Evolutionary conservation across 495 filamentous ascomycete genomes (phyloP), one percentile per base, ranked within the genome.

Genomic region (Friedmanniomyces simplex): DNA sequence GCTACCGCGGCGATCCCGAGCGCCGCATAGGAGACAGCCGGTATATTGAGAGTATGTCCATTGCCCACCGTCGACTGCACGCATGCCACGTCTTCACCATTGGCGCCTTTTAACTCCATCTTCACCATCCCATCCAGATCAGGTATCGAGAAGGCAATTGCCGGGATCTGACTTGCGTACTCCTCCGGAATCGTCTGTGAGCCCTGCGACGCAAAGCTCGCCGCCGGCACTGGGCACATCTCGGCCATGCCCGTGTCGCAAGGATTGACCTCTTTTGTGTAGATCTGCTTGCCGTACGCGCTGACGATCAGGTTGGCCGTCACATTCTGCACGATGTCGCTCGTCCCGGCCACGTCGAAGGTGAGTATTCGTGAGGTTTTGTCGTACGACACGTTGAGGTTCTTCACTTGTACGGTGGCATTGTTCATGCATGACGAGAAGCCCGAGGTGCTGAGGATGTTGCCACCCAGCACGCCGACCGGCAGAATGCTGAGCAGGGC

Each of bases 121-220:
- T 84, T 91, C 36, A 88, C 93, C 70, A 87, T 73, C 34, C 91
- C 91, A 46, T 91, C 89, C 53, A 98, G 81, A 72, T 98, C 89
- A 24, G 93, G 93, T 36, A 98, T 76, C 54, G 80, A 79, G 71
- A 97, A 98, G 3, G 93, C 93, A 61, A 98, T 95, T 0, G 83
- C 77, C 10, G 93, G 93, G 53, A 98, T 91, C 68, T 86, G 69
- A 55, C 74, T 78, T 18, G 85, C 84, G 67, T 82, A 89, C 41
- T 79, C 64, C 0, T 76, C 60, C 3, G 93, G 88, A 25, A 98
- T 86, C 12, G 66, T 57, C 66, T 90, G 82, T 0, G 66, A 68
- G 10, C 91, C 91, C 26, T 70, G 72, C 2, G 93, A 89, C 14
- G 81, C 69, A 67, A 97, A 98, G 12, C 68, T 67, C 36, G 89